phyloP scores from a whole-genome alignment of 192 early-diverging fungal species.

The Backusella australiensis region DNA sequence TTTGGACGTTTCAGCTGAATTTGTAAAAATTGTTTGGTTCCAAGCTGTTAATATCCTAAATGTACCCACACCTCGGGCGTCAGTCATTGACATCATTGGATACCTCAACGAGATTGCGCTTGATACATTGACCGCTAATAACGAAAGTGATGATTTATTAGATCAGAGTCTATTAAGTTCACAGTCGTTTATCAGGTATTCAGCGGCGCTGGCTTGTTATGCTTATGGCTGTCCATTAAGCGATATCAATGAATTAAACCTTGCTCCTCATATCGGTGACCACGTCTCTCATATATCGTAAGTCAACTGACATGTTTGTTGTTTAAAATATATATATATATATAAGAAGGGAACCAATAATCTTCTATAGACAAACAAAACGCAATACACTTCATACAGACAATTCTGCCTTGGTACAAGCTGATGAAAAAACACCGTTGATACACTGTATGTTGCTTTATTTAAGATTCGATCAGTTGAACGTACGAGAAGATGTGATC shows the following conservation, averaged over 20 bases:
- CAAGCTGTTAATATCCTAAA: slow-evolving; percentile 35
- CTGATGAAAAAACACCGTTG: slow-evolving; percentile 28
- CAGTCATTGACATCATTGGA: slow-evolving; percentile 32
- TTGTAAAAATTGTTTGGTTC: slow-evolving; percentile 41
- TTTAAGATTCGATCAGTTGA: slow-evolving; percentile 35
- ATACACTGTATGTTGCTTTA: slow-evolving; percentile 37
- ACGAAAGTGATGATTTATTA: slow-evolving; percentile 18
- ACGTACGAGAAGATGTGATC: slow-evolving; percentile 42
- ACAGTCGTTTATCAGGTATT: slow-evolving; percentile 44
- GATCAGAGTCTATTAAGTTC: slow-evolving; percentile 24
- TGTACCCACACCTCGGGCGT: slow-evolving; percentile 20
- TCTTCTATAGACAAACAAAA: slow-evolving; percentile 6
- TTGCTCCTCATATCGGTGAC: slow-evolving; percentile 32
- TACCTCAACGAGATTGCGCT: slow-evolving; percentile 31
- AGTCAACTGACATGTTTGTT: background rate
- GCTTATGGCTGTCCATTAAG: slow-evolving; percentile 38
- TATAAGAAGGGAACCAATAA: background rate
- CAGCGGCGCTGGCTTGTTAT: slow-evolving; percentile 39
- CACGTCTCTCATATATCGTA: slow-evolving; percentile 21
- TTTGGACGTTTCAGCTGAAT: slow-evolving; percentile 24
- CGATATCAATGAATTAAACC: slow-evolving; percentile 32
- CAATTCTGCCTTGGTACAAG: slow-evolving; percentile 16
- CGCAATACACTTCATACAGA: slow-evolving; percentile 21
- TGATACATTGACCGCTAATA: slow-evolving; percentile 22
- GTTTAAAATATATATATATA: too few species aligned